phyloP scores from a whole-genome alignment of 495 filamentous ascomycete species.

The Cercophora samala region DNA sequence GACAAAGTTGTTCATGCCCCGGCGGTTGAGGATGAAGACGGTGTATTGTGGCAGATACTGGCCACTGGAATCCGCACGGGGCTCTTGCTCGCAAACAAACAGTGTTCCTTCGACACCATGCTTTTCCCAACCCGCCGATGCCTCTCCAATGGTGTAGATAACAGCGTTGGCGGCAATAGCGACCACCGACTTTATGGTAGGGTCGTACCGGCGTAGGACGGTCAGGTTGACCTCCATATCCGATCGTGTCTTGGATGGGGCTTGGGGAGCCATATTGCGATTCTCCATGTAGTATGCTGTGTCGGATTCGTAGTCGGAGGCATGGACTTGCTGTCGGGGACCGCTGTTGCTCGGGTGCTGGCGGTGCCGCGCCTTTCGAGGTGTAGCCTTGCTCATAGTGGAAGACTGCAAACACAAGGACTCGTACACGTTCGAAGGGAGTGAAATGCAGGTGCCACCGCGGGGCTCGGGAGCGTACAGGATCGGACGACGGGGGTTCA shows the following conservation, averaged over 20 bases:
- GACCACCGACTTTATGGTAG: constrained; percentile 61
- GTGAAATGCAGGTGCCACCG: neutral
- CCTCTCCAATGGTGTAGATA: constrained; percentile 68
- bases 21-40: constrained; percentile 49
- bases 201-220: constrained; percentile 73
- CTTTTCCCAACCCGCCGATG: constrained; percentile 69
- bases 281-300: constrained; percentile 42
- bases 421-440: neutral
- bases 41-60: constrained; percentile 32
- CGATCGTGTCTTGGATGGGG: constrained; percentile 52
- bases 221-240: constrained; percentile 80
- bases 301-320: constrained; percentile 66
- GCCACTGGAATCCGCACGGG: constrained; percentile 30
- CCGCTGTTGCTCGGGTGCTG: constrained; percentile 37
- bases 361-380: constrained; percentile 37
- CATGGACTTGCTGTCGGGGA: constrained; percentile 30
- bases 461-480: neutral
- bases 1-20: constrained; percentile 42
- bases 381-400: constrained; percentile 33
- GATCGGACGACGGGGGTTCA: neutral
- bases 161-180: constrained; percentile 75
- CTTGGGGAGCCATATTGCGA: constrained; percentile 26
- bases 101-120: constrained; percentile 72
- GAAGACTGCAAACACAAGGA: neutral
- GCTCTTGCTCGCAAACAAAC: constrained; percentile 67